phyloP scores from a whole-genome alignment of 2,329 filamentous ascomycete species.

The Colletotrichum lindemuthianum region DNA sequence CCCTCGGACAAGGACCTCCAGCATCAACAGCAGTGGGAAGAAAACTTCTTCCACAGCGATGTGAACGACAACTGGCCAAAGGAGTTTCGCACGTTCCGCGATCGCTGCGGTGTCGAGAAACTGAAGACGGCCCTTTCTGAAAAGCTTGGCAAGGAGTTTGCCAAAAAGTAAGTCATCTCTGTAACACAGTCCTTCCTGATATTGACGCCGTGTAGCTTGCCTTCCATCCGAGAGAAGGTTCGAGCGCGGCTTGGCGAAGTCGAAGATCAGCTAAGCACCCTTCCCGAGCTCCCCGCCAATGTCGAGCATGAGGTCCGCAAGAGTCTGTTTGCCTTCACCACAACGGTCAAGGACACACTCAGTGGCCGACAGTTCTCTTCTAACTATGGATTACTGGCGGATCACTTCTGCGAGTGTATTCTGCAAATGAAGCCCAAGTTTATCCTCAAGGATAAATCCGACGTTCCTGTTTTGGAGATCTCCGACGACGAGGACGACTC shows the following conservation, averaged over 20 bases:
- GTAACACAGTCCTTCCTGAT: background rate
- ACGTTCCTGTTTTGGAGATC: slow-evolving; percentile 50
- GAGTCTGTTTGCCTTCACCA: slow-evolving; percentile 67
- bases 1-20: slow-evolving; percentile 66
- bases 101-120: slow-evolving; percentile 63
- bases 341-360: slow-evolving; percentile 62
- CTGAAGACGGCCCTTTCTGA: slow-evolving; percentile 63
- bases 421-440: slow-evolving; percentile 59
- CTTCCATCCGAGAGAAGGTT: slow-evolving; percentile 65
- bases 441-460: slow-evolving; percentile 50
- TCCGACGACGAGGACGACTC: slow-evolving; percentile 48
- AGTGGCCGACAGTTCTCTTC: slow-evolving; percentile 59
- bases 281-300: slow-evolving; percentile 76
- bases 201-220: slow-evolving; percentile 48
- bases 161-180: slow-evolving; percentile 55
- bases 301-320: slow-evolving; percentile 72
- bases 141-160: slow-evolving; percentile 64
- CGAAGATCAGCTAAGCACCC: slow-evolving; percentile 60
- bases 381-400: slow-evolving; percentile 57
- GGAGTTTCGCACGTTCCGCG: slow-evolving; percentile 57
- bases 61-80: slow-evolving; percentile 56
- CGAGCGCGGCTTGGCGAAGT: slow-evolving; percentile 61
- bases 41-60: slow-evolving; percentile 58
- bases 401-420: slow-evolving; percentile 61
- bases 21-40: slow-evolving; percentile 62